Evolutionary conservation across 805 yeast species (phyloP).

Genomic region (Citeromyces matritensis): DNA sequence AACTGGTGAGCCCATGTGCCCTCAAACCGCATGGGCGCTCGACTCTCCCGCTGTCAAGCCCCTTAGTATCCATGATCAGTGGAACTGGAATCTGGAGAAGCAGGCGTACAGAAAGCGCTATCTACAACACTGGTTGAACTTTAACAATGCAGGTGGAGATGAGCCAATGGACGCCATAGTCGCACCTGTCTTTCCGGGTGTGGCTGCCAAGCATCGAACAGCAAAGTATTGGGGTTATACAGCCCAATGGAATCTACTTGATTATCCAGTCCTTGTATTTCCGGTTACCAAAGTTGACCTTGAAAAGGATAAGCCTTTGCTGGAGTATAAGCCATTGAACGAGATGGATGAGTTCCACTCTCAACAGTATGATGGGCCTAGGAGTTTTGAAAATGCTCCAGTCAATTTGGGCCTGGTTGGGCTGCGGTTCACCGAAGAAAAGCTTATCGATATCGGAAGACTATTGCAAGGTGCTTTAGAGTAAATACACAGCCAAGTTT

Average conservation of each 20-base stretch:
- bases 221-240: conserved; percentile 64
- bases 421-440: conserved; percentile 33
- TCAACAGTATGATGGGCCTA: conserved; percentile 20
- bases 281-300: conserved; percentile 41
- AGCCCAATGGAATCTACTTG: conserved; percentile 29
- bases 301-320: conserved; percentile 15
- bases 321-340: conserved; percentile 13
- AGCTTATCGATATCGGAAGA: conserved; percentile 13
- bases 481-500: too few relatives aligned
- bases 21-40: too few relatives aligned
- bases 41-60: too few relatives aligned
- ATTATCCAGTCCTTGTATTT: conserved; percentile 26
- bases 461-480: too few relatives aligned
- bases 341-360: conserved; percentile 26
- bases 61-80: too few relatives aligned
- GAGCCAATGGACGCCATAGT: conserved; percentile 36
- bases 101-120: too few relatives aligned
- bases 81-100: too few relatives aligned
- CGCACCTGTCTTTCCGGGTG: conserved; percentile 47
- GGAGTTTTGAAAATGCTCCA: conserved; percentile 26
- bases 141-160: conserved; percentile 11
- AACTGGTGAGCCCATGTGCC: too few relatives aligned
- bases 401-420: conserved; percentile 34
- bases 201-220: conserved; percentile 47
- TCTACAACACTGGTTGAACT: conserved; percentile 9